phyloP scores from a whole-genome alignment of 495 filamentous ascomycete genomes.

The Niebla homalea region DNA sequence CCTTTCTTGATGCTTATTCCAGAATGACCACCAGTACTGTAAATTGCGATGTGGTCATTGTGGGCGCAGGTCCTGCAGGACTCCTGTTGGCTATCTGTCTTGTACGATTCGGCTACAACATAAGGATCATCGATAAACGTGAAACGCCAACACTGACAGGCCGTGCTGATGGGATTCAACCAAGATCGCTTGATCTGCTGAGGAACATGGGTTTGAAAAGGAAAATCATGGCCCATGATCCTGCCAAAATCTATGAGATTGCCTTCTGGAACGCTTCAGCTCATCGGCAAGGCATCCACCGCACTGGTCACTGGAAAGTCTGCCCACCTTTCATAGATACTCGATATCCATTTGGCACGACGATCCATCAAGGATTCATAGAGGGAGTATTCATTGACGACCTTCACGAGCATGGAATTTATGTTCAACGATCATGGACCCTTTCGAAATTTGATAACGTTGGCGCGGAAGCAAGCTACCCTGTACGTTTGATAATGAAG shows the following conservation, averaged over 20 bases:
- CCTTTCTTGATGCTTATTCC: slow-evolving; percentile 1
- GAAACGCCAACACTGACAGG: slow-evolving; percentile 49
- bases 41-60: slow-evolving; percentile 63
- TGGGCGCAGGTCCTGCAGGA: slow-evolving; percentile 83
- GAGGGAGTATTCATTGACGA: slow-evolving; percentile 52
- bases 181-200: slow-evolving; percentile 55
- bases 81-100: slow-evolving; percentile 75
- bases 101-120: slow-evolving; percentile 53
- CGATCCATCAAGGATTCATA: slow-evolving; percentile 52
- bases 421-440: slow-evolving; percentile 49
- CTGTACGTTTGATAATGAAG: slow-evolving; percentile 56
- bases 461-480: slow-evolving; percentile 40
- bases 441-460: slow-evolving; percentile 48
- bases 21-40: slow-evolving; percentile 29
- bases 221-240: slow-evolving; percentile 48
- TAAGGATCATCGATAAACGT: slow-evolving; percentile 56
- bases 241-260: slow-evolving; percentile 54
- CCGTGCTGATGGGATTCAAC: slow-evolving; percentile 65
- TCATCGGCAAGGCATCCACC: slow-evolving; percentile 38
- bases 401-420: slow-evolving; percentile 43
- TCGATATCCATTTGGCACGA: slow-evolving; percentile 51
- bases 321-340: slow-evolving; percentile 55
- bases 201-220: slow-evolving; percentile 55
- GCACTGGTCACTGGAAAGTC: slow-evolving; percentile 49
- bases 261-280: slow-evolving; percentile 49